phyloP scores from a whole-genome alignment of 805 yeast genomes.

The Torulaspora indica region DNA sequence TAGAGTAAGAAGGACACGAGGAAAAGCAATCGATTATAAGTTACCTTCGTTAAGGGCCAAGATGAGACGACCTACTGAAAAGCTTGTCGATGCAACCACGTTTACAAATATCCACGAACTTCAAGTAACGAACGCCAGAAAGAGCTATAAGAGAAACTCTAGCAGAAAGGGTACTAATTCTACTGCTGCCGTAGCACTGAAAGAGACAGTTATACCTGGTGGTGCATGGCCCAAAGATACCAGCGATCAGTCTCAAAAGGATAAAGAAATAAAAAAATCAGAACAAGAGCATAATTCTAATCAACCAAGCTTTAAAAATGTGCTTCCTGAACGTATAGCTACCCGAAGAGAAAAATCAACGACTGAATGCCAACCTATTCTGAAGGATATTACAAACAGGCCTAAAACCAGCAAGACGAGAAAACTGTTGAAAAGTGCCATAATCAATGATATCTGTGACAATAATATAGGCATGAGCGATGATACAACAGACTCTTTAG shows the following conservation, averaged over 20 bases:
- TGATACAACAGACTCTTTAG: slow-evolving; percentile 5
- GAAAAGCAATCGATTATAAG: slow-evolving; percentile 59
- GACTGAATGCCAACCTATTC: slow-evolving; percentile 2
- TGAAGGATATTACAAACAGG: slow-evolving; percentile 22
- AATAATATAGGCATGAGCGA: slow-evolving; percentile 15
- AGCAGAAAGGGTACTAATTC: slow-evolving; percentile 4
- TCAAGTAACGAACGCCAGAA: slow-evolving; percentile 24
- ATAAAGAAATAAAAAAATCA: not conserved
- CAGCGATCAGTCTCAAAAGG: not conserved
- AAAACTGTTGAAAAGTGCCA: slow-evolving; percentile 30
- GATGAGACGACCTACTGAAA: slow-evolving; percentile 61
- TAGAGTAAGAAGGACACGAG: slow-evolving; percentile 47
- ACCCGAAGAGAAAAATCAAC: not conserved
- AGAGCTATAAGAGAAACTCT: slow-evolving; percentile 5
- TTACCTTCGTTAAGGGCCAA: slow-evolving; percentile 63
- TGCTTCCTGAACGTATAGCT: not conserved
- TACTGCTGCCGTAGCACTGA: not conserved
- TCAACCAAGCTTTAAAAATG: not conserved
- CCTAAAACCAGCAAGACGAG: slow-evolving; percentile 20
- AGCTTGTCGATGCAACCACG: slow-evolving; percentile 57
- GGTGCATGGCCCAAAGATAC: not conserved
- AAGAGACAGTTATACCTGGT: slow-evolving; percentile 1
- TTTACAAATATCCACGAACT: slow-evolving; percentile 34
- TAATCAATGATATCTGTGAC: slow-evolving; percentile 29
- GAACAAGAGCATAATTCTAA: too few species aligned